Base-by-base conservation (phyloP, 176 grass and related monocot species). In the Hordeum marinum region DNA sequence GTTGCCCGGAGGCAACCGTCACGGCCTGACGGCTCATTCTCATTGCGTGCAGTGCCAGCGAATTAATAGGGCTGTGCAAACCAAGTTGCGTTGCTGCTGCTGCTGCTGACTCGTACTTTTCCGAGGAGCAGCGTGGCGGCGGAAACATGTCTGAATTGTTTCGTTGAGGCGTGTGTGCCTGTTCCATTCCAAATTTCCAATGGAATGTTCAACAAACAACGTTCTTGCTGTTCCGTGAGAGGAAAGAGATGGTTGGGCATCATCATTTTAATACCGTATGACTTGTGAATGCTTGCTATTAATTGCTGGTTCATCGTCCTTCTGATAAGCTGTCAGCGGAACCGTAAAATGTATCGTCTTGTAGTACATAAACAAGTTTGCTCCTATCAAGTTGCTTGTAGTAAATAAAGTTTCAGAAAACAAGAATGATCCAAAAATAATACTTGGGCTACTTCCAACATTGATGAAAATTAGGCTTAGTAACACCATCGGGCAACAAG, bases 1-100 rank as follows among this genome's bases (percentile, higher is more conserved):
- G 84, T 79, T 86, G 50, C 84, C 37, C 31, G 26, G 63, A 46
- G 11, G 83, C 62, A 37, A 67, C 31, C 60, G 50, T 61, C 66
- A 76, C 21, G 62, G 27, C 20, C 43, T 11, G 21, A 37, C 45
- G 31, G 11, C 34, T 55, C 50, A n/a, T 24, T 23, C 63, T 42
- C 63, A n/a, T 78, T 59, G 83, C 83, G 73, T 68, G 69, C 13
- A 45, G 45, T 55, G 12, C 40, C 14, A 68, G 74, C 25, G 26
- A 77, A 29, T 25, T 14, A 14, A 71, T 42, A 7, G 46, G 5
- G 14, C 23, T 43, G 13, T 50, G 57, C 48, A 69, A 26, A 18
- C 11, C 23, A 46, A 76, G 54, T 58, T 58, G 37, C 31, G 34
- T 11, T 14, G 11, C 45, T 15, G 45, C 45, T 48, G 45, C 45